Percentiles rank a stretch among this genome's conserved stretches.
phyloP scores from a whole-genome alignment of 371 early-diverging fungal genomes.

The Rozella allomycis region DNA sequence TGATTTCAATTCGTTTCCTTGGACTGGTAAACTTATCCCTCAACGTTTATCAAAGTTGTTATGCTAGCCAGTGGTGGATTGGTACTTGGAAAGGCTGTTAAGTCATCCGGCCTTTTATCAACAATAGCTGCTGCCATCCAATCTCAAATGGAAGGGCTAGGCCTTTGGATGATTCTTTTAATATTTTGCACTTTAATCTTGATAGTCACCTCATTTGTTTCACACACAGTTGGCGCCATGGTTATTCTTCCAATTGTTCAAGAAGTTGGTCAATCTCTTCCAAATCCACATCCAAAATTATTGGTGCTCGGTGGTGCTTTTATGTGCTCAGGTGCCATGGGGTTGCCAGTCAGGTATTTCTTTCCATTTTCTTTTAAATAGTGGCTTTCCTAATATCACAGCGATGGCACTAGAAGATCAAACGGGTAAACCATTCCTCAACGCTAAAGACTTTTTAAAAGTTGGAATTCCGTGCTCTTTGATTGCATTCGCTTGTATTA shows the following conservation, averaged over 20 bases:
- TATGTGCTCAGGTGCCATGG: constrained; percentile 72
- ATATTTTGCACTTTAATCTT: constrained; percentile 42
- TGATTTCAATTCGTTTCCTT: constrained; percentile 43
- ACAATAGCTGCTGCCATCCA: constrained; percentile 49
- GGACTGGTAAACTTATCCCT: constrained; percentile 2
- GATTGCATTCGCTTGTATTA: constrained; percentile 37
- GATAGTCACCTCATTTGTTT: constrained; percentile 72
- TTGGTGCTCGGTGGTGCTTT: constrained; percentile 68
- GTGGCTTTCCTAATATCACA: constrained; percentile 87
- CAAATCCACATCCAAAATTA: constrained; percentile 63
- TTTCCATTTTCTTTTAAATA: too few species aligned
- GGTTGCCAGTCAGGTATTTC: constrained; percentile 65
- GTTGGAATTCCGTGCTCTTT: constrained; percentile 57
- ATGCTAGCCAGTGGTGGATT: constrained; percentile 87
- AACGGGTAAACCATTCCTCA: constrained; percentile 63
- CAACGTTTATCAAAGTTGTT: constrained; percentile 70
- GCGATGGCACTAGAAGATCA: constrained; percentile 79
- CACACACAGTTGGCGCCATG: constrained; percentile 77
- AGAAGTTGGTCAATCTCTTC: constrained; percentile 42
- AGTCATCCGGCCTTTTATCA: constrained; percentile 53
- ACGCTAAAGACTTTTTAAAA: constrained; percentile 56
- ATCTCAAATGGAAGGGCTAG: constrained; percentile 31
- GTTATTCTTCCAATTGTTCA: constrained; percentile 58
- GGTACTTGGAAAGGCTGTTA: constrained; percentile 75
- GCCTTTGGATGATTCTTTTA: constrained; percentile 40